Evolutionary conservation across 768 basidiomycete species (phyloP).

Genomic region (Saitozyma sp.): DNA sequence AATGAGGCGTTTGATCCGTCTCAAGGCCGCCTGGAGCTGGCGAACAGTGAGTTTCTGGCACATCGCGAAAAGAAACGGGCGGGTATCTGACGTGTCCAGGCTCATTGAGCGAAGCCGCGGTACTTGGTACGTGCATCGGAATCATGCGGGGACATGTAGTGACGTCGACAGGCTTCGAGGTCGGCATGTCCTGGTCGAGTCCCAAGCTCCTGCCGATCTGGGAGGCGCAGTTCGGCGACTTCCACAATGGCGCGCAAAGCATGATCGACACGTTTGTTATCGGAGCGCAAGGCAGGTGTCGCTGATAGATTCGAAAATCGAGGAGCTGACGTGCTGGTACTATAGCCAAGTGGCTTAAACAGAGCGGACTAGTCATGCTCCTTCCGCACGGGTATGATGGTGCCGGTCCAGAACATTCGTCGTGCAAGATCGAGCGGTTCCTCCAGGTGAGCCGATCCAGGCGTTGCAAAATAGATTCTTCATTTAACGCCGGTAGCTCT

Average conservation of each 20-base stretch:
- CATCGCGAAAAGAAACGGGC: background rate
- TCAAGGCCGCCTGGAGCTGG: conserved; percentile 74
- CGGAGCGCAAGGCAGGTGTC: conserved; percentile 73
- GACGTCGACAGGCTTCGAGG: conserved; percentile 67
- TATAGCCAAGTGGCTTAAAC: conserved; percentile 87
- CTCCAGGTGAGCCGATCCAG: conserved; percentile 63
- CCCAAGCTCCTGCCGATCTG: conserved; percentile 80
- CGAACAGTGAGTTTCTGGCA: conserved; percentile 68
- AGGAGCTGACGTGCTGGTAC: background rate
- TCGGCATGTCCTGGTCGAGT: conserved; percentile 84
- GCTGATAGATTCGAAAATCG: background rate
- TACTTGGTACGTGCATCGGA: conserved; percentile 64
- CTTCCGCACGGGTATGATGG: conserved; percentile 88
- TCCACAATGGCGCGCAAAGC: conserved; percentile 86
- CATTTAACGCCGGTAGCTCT: conserved; percentile 58
- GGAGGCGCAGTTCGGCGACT: conserved; percentile 95
- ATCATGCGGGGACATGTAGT: conserved; percentile 4
- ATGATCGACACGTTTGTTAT: conserved; percentile 87
- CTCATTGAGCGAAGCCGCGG: conserved; percentile 84
- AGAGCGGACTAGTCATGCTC: conserved; percentile 81
- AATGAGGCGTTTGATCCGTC: conserved; percentile 56
- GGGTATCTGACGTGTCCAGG: conserved; percentile 55
- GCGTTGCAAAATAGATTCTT: background rate
- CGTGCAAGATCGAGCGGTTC: conserved; percentile 81
- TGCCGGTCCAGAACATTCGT: conserved; percentile 91